phyloP scores from a whole-genome alignment of 768 basidiomycete species.

The Chalciporus piperatus region DNA sequence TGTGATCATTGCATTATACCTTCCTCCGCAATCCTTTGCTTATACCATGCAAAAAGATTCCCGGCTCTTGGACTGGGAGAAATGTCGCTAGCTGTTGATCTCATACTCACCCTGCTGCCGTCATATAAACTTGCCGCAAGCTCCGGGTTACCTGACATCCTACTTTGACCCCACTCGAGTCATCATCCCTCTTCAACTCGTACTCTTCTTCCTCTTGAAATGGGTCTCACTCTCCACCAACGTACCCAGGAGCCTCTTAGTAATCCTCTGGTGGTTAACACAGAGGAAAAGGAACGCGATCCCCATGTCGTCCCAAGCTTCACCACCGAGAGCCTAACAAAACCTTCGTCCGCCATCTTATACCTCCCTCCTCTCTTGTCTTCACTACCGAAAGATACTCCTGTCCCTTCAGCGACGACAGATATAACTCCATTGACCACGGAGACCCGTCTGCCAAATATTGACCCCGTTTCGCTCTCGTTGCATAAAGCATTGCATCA shows the following conservation, averaged over 20 bases:
- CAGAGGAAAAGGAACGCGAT: conserved; percentile 30
- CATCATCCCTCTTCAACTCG: not conserved
- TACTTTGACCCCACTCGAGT: not conserved
- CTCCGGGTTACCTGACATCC: too few species aligned
- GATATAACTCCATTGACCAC: conserved; percentile 53
- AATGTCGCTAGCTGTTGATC: not conserved
- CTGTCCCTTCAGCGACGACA: conserved; percentile 21
- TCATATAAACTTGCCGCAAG: conserved; percentile 6
- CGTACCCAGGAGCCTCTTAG: not conserved
- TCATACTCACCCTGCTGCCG: not conserved
- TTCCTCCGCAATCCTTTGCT: conserved; percentile 1
- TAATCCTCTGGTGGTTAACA: not conserved
- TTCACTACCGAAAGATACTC: conserved; percentile 53
- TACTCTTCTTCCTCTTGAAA: not conserved
- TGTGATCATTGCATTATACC: conserved; percentile 18
- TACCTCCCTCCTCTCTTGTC: conserved; percentile 87
- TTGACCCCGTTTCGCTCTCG: conserved; percentile 80
- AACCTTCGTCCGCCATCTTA: conserved; percentile 51
- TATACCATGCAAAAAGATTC: not conserved
- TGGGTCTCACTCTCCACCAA: conserved; percentile 19
- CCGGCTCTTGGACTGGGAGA: not conserved
- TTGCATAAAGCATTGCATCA: conserved; percentile 82
- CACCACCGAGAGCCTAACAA: conserved; percentile 33
- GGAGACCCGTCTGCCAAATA: conserved; percentile 74
- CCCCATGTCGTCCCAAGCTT: conserved; percentile 60